Conservation (phyloP, 441 rosid species). For the Gossypium gossypioides region DNA sequence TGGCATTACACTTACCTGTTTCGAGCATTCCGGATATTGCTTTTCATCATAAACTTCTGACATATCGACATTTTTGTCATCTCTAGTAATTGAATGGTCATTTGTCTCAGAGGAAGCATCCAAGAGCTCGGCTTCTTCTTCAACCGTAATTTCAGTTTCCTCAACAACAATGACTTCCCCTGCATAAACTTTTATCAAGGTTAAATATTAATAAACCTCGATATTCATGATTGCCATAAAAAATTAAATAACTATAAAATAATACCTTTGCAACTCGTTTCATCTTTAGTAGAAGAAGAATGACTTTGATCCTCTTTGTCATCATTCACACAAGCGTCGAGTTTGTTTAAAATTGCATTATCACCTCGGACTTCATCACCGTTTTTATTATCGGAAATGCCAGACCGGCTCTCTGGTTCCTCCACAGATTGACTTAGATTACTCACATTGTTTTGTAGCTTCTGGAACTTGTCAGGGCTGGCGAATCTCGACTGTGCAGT, state of each 20-base stretch:
- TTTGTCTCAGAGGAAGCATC: slow-evolving; percentile 24
- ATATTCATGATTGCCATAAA: slow-evolving; percentile 5
- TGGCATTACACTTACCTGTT: slow-evolving; percentile 31
- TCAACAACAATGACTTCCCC: slow-evolving; percentile 26
- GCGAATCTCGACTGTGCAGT: slow-evolving; percentile 41
- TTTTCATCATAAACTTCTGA: slow-evolving; percentile 28
- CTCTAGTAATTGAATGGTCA: slow-evolving; percentile 18
- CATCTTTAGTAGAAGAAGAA: slow-evolving; percentile 17
- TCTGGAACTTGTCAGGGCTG: slow-evolving; percentile 28
- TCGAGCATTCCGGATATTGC: slow-evolving; percentile 16
- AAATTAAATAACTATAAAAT: slow-evolving; percentile 12
- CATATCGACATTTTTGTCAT: slow-evolving; percentile 22
- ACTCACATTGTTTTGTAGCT: slow-evolving; percentile 24
- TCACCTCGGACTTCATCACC: slow-evolving; percentile 20
- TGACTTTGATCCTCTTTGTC: slow-evolving; percentile 26
- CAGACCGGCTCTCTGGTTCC: slow-evolving; percentile 22
- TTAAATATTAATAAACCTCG: neutral
- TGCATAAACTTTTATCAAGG: slow-evolving; percentile 18
- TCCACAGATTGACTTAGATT: slow-evolving; percentile 23
- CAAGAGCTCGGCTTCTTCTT: slow-evolving; percentile 23
- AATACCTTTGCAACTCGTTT: slow-evolving; percentile 34
- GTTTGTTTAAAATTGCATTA: slow-evolving; percentile 15
- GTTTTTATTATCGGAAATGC: slow-evolving; percentile 24
- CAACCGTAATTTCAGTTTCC: slow-evolving; percentile 25
- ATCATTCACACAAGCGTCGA: slow-evolving; percentile 18